These are phyloP conservation scores for Claviceps africana DNA, from an alignment of 2,329 filamentous ascomycete species.

Conservation along the genomic window DNA sequence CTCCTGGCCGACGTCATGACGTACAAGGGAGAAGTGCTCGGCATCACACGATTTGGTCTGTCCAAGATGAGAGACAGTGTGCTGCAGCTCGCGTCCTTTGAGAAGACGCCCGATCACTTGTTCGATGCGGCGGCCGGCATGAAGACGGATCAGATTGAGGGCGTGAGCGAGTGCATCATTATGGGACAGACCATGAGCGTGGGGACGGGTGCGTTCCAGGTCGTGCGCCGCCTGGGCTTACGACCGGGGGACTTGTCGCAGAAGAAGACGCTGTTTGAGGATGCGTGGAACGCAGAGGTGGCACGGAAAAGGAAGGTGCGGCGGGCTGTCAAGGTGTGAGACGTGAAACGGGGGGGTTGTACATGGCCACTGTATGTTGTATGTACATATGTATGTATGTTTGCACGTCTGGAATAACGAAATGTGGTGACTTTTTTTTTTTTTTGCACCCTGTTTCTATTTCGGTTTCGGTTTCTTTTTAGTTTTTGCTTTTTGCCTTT, in stretches of 20 bases:
- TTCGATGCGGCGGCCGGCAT: conserved; percentile 89
- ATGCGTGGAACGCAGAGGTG: conserved; percentile 36
- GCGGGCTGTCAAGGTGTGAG: not conserved
- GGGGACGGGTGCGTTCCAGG: conserved; percentile 84
- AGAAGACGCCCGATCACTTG: conserved; percentile 94
- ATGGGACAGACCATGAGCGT: conserved; percentile 91
- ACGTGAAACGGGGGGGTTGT: not conserved
- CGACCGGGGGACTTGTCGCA: conserved; percentile 40
- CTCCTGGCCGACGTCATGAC: conserved; percentile 97
- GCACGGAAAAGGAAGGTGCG: not conserved
- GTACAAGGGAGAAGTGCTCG: conserved; percentile 91
- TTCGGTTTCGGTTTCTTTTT: not conserved
- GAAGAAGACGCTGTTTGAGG: conserved; percentile 57
- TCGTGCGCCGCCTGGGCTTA: conserved; percentile 64
- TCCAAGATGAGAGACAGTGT: conserved; percentile 95
- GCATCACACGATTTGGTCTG: conserved; percentile 90
- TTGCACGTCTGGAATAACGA: not conserved
- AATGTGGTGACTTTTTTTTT: not conserved
- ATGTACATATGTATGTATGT: too few species aligned
- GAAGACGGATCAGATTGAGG: conserved; percentile 84
- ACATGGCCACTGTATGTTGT: too few species aligned
- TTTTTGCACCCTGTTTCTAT: not conserved
- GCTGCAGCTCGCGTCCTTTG: conserved; percentile 85
- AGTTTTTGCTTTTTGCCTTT: not conserved
- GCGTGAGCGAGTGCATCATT: conserved; percentile 93